phyloP scores from a whole-genome alignment of 192 early-diverging fungal species.

The Backusella tarrabulga region DNA sequence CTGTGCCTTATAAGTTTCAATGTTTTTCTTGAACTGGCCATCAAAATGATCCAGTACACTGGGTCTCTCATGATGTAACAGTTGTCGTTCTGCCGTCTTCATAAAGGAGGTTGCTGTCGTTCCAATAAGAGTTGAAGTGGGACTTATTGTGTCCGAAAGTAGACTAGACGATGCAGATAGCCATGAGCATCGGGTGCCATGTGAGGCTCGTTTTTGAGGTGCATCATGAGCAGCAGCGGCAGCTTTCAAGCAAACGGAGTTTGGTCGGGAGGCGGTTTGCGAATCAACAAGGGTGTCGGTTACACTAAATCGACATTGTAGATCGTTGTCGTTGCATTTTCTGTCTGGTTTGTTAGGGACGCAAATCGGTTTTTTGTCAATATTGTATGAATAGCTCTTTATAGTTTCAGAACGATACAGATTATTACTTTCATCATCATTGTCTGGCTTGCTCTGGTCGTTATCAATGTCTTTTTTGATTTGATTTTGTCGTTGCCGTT shows the following conservation, averaged over 20 bases:
- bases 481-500: not conserved
- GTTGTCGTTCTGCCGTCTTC: conserved; percentile 2
- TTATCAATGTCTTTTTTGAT: not conserved
- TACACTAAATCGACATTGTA: conserved; percentile 5
- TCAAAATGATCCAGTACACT: conserved; percentile 4
- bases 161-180: not conserved
- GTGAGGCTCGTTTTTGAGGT: not conserved
- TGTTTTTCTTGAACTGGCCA: not conserved
- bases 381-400: not conserved
- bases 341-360: not conserved
- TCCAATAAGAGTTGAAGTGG: conserved; percentile 10
- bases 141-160: not conserved
- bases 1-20: conserved; percentile 12
- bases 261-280: not conserved
- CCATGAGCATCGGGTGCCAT: not conserved
- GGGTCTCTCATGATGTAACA: conserved; percentile 1
- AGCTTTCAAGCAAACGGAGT: conserved; percentile 1
- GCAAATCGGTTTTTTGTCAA: not conserved
- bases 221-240: not conserved
- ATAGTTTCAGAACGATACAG: not conserved
- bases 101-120: conserved; percentile 2
- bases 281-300: not conserved
- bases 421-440: not conserved
- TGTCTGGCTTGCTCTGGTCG: not conserved
- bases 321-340: not conserved